Conservation (phyloP, 495 filamentous ascomycete genomes). For the Haplographium delicatum region DNA sequence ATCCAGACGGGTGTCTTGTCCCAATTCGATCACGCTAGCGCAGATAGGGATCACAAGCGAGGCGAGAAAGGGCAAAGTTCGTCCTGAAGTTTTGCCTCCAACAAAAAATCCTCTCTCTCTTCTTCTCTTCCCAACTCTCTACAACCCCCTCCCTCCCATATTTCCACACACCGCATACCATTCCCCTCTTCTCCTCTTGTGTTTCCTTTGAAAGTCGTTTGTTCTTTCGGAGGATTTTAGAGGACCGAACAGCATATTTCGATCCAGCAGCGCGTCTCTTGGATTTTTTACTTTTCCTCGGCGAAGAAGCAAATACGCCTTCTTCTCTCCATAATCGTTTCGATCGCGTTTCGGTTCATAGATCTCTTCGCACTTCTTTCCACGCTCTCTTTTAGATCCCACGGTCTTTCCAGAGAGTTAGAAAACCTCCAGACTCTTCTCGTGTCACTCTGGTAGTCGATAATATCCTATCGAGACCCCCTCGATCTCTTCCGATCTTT, state of each 20-base stretch:
- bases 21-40: slow-evolving; percentile 9
- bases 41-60: neutral
- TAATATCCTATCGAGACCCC: slow-evolving; percentile 6
- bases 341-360: slow-evolving; percentile 35
- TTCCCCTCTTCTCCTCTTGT: slow-evolving; percentile 26
- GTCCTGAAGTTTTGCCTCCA: slow-evolving; percentile 17
- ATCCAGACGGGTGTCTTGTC: too few species aligned
- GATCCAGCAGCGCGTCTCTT: slow-evolving; percentile 29
- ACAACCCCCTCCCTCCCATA: slow-evolving; percentile 21
- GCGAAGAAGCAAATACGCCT: slow-evolving; percentile 25
- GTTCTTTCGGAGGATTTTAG: slow-evolving; percentile 35
- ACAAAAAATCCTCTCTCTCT: slow-evolving; percentile 21
- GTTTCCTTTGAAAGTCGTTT: slow-evolving; percentile 39
- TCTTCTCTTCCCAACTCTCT: slow-evolving; percentile 22
- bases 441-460: slow-evolving; percentile 17
- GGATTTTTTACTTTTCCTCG: too few species aligned
- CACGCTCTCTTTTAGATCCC: slow-evolving; percentile 29
- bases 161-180: slow-evolving; percentile 20
- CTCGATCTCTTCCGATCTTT: neutral
- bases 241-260: slow-evolving; percentile 36
- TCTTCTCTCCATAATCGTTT: slow-evolving; percentile 27
- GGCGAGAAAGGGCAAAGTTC: too few species aligned
- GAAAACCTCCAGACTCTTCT: neutral
- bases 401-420: slow-evolving; percentile 16
- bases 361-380: slow-evolving; percentile 31